Percentiles rank a stretch among this genome's conserved stretches.
These are phyloP conservation scores for Colletotrichum spinosum DNA, from an alignment of 2,329 filamentous ascomycete species.

Conservation along the genomic window DNA sequence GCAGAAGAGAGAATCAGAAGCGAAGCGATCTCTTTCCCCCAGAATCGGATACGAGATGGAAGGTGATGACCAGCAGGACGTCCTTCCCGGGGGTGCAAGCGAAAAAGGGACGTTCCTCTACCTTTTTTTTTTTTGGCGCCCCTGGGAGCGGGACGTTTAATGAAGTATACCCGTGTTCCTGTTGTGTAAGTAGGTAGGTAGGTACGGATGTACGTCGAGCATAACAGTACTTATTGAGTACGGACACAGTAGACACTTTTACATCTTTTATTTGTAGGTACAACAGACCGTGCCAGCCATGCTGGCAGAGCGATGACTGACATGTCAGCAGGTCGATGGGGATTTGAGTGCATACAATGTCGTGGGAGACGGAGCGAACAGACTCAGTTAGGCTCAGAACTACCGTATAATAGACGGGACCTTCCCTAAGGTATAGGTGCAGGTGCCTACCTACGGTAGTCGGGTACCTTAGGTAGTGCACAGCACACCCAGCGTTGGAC, in stretches of 20 bases:
- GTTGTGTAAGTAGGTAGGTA: no score
- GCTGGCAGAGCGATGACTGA: not conserved
- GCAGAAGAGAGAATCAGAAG: constrained; percentile 28
- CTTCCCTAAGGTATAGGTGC: not conserved
- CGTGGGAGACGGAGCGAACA: constrained; percentile 23
- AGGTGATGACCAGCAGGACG: constrained; percentile 17
- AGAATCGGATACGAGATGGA: constrained; percentile 35
- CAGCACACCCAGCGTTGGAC: constrained; percentile 6
- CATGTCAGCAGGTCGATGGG: constrained; percentile 17
- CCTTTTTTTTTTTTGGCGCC: no score
- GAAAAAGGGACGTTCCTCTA: constrained; percentile 5
- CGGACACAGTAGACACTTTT: no score
- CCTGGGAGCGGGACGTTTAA: no score
- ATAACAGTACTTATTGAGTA: no score
- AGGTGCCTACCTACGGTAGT: not conserved
- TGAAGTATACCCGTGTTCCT: no score
- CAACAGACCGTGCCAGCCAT: no score
- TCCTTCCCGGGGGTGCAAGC: constrained; percentile 17
- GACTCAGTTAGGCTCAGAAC: constrained; percentile 27
- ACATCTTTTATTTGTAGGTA: no score
- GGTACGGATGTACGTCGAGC: no score
- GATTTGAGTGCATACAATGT: no score
- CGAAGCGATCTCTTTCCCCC: constrained; percentile 32
- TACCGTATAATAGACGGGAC: constrained; percentile 15
- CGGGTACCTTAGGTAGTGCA: no score